Evolutionary conservation across 1,139 yeast species (phyloP), one percentile per base, ranked within the genome.

Genomic region (Geotrichum restrictum): DNA sequence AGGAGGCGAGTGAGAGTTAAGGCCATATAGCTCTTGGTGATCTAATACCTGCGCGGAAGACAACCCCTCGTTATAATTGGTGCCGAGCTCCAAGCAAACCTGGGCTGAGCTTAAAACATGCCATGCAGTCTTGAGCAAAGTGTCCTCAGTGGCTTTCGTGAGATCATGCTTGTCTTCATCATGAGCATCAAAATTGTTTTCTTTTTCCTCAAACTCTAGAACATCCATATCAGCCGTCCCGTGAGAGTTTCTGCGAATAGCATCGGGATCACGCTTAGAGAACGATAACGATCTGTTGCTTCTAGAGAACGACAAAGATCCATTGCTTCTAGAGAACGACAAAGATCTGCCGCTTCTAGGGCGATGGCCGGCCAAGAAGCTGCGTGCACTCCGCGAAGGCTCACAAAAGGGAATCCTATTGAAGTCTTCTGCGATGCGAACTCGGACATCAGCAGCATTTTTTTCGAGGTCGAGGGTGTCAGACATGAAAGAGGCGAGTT

Each of bases 1-100:
- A 3, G 77, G 76, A 52, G 72, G 72, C 13, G 73, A 63, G 53
- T 72, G 76, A 3, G 61, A 60, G 52, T 65, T 65, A 24, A 56
- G 48, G 10, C 69, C 69, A 51, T 59, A 59, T 51, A 59, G 57
- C 32, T 55, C 52, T 13, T 59, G 48, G 18, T 57, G 52, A 31
- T 52, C 55, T 31, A 50, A 52, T 16, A 62, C 67, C 50, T 61
- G 64, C n/a, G 59, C 51, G 19, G 56, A 48, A 1, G 64, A 55
- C 24, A 66, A 56, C 2, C 69, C 69, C 6, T 3, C 1, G 13
- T 42, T 37, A 13, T 11, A 16, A 14, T 27, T 10, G 8, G 22
- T 31, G 34, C n/a, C 14, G 5, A 42, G 36, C 21, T 42, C 45
- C 5, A 11, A 8, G 24, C 22, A 29, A 10, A 42, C 45, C 22